Conservation (phyloP, 2,329 filamentous ascomycete species). For the Nannizziopsis arthrosporioides region DNA sequence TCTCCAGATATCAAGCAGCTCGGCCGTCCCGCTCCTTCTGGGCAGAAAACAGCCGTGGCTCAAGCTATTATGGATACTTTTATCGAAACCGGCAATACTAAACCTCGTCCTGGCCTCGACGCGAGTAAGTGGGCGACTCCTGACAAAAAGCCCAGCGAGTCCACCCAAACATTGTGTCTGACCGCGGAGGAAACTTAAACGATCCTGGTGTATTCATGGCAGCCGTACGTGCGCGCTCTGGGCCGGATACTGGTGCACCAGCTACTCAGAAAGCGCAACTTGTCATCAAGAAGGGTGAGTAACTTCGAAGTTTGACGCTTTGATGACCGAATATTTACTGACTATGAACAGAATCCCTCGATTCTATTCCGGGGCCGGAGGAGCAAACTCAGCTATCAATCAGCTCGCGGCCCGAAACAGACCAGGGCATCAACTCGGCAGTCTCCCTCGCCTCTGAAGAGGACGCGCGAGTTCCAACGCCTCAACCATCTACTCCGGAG, state of each 20-base stretch:
- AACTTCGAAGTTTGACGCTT: too few relatives aligned
- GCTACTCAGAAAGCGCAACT: neutral
- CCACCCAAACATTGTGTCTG: neutral
- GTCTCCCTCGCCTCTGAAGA: neutral
- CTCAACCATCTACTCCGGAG: neutral
- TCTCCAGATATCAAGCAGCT: neutral
- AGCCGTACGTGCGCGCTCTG: slow-evolving; percentile 18
- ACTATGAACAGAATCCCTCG: too few relatives aligned
- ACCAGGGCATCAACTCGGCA: neutral
- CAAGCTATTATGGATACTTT: slow-evolving; percentile 6
- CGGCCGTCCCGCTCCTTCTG: neutral
- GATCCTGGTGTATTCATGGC: slow-evolving; percentile 23
- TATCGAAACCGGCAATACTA: neutral
- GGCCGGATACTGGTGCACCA: neutral
- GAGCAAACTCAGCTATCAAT: too few relatives aligned
- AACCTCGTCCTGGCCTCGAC: slow-evolving; percentile 1
- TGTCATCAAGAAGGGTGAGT: too few relatives aligned
- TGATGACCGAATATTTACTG: too few relatives aligned
- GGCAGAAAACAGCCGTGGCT: neutral
- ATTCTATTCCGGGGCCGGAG: too few relatives aligned
- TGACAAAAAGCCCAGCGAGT: too few relatives aligned
- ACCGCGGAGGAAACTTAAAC: slow-evolving; percentile 13
- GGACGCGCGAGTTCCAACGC: neutral
- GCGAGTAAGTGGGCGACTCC: slow-evolving; percentile 8
- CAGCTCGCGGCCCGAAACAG: neutral